Base-by-base conservation (phyloP, 106 monocot species). In the Cymbidium sinense region DNA sequence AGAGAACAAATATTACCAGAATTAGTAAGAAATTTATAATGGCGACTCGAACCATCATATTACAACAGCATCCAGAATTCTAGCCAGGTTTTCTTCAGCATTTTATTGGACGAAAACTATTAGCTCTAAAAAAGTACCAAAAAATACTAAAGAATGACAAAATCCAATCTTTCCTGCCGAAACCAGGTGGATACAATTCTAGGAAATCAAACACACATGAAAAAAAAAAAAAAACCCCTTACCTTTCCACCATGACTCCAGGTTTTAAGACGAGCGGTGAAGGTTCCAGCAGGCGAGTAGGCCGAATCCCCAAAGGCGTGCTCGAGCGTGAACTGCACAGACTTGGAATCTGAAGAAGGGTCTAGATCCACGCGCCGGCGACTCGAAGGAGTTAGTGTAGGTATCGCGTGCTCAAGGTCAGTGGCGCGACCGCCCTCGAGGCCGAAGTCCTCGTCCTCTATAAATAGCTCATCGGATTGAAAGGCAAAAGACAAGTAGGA, bases 261-360 rank as follows among this genome's bases (percentile, higher is more conserved):
- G 37, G 93, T 76, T 87, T 98, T 94, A 79, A 98, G 89, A 17
- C 94, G 85, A n/a, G 91, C 94, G 17, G 94, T 88, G 75, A 98
- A 98, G 43, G 83, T 81, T n/a, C 96, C 96, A 2, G 91, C 96
- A n/a, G 82, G 82, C 28, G 85, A 76, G 82, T 94, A 94, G 2
- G 75, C 83, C 4, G 83, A 79, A 62, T 50, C 90, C 5, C 89
- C 91, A 52, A 98, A 77, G 41, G 88, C 79, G 76, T 98, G 96
- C 77, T 98, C 96, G 39, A 98, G 91, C 1, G 78, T 19, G 91
- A 98, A 90, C 79, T 98, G 96, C 43, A 94, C 78, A 64, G 84
- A 81, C 61, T 86, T 91, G 34, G 91, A 87, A 70, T 91, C 93
- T 8, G 86, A 78, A 25, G 73, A 54, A 67, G 50, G 15, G 25